phyloP scores from a whole-genome alignment of 257 asterid species.

The Cordia subcordata region DNA sequence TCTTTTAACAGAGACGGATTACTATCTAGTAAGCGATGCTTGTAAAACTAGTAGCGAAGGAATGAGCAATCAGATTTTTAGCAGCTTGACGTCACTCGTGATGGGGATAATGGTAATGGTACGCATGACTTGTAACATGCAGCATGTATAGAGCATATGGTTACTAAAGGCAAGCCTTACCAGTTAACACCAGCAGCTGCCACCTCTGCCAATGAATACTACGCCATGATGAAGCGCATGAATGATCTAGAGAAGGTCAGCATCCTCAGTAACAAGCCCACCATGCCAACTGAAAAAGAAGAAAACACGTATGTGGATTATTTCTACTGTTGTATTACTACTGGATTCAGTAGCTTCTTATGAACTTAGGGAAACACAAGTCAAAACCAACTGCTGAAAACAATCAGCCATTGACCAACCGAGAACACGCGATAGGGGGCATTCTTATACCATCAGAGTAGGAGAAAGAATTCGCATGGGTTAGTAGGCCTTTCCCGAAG shows the following conservation, averaged over 20 bases:
- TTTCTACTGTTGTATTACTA: too few species aligned
- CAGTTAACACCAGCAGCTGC: slow-evolving; percentile 41
- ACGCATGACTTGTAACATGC: slow-evolving; percentile 65
- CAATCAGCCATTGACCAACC: too few species aligned
- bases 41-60: slow-evolving; percentile 23
- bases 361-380: too few species aligned
- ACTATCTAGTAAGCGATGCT: slow-evolving; percentile 8
- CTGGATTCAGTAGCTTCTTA: too few species aligned
- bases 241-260: slow-evolving; percentile 62
- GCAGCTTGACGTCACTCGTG: slow-evolving; percentile 51
- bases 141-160: slow-evolving; percentile 23
- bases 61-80: slow-evolving; percentile 43
- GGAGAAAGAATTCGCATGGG: too few species aligned
- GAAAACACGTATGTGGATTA: slow-evolving; percentile 18
- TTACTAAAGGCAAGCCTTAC: slow-evolving; percentile 33
- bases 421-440: too few species aligned
- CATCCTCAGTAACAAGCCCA: slow-evolving; percentile 54
- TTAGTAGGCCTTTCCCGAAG: too few species aligned
- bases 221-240: slow-evolving; percentile 53
- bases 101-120: slow-evolving; percentile 63
- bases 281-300: slow-evolving; percentile 80
- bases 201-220: slow-evolving; percentile 36
- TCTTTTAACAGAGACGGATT: neutral
- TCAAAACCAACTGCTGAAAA: too few species aligned
- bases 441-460: too few species aligned